These are phyloP conservation scores for Nakazawaea ambrosiae DNA, from an alignment of 805 yeast genomes.

Conservation along the genomic window DNA sequence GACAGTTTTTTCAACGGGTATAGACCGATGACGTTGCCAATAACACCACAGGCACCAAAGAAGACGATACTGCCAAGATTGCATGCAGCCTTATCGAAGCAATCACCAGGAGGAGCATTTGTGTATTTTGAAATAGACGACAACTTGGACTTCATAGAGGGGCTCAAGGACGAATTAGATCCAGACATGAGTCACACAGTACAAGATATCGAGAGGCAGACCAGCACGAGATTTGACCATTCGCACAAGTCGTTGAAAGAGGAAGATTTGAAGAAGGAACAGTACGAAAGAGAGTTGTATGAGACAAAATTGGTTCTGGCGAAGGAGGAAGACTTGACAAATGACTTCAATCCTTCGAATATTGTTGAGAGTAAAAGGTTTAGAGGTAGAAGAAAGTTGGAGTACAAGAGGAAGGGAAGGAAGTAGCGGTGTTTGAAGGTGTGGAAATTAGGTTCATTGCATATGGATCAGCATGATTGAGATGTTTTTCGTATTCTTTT, in stretches of 20 bases:
- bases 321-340: conserved; percentile 9
- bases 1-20: conserved; percentile 29
- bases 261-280: conserved; percentile 11
- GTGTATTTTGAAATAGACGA: conserved; percentile 27
- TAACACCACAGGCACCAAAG: conserved; percentile 17
- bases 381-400: conserved; percentile 16
- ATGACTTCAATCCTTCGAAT: neutral
- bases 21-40: conserved; percentile 26
- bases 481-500: no score
- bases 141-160: conserved; percentile 19
- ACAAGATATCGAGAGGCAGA: conserved; percentile 11
- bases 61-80: conserved; percentile 8
- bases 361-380: conserved; percentile 13
- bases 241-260: conserved; percentile 17
- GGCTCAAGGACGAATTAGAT: conserved; percentile 9
- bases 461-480: no score
- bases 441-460: neutral
- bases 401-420: conserved; percentile 12
- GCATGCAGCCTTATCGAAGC: conserved; percentile 8
- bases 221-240: conserved; percentile 15
- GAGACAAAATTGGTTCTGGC: conserved; percentile 8
- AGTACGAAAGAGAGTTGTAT: conserved; percentile 8
- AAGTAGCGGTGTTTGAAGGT: conserved; percentile 3
- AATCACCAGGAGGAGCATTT: conserved; percentile 16
- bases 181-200: conserved; percentile 5